Conservation (phyloP, 2,329 filamentous ascomycete species). For the Gremmenia infestans region DNA sequence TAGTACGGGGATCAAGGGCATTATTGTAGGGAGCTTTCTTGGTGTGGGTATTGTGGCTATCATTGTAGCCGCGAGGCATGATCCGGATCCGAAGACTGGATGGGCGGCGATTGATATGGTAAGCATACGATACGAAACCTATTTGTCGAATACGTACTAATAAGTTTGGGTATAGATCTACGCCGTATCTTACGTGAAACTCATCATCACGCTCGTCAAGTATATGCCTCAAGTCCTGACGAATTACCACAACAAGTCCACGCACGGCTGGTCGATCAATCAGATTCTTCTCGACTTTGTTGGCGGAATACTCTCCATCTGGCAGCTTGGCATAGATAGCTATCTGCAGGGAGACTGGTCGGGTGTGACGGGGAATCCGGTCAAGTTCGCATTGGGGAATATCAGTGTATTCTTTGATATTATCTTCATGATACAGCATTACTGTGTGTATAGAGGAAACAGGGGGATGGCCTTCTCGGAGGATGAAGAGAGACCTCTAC, state of each 20-base stretch:
- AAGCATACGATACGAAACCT: too few relatives aligned
- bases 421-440: slow-evolving; percentile 86
- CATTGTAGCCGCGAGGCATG: slow-evolving; percentile 37
- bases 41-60: slow-evolving; percentile 46
- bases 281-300: slow-evolving; percentile 80
- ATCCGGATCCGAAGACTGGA: slow-evolving; percentile 37
- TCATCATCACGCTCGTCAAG: slow-evolving; percentile 84
- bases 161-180: slow-evolving; percentile 37
- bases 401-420: slow-evolving; percentile 81
- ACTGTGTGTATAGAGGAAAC: slow-evolving; percentile 59
- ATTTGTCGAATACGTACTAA: not conserved
- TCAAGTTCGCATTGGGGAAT: slow-evolving; percentile 83
- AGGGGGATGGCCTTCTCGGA: not conserved
- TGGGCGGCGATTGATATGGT: slow-evolving; percentile 60
- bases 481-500: not conserved
- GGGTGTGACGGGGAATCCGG: slow-evolving; percentile 83
- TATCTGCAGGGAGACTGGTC: slow-evolving; percentile 83
- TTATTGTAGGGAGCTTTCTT: slow-evolving; percentile 64
- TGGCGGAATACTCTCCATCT: slow-evolving; percentile 75
- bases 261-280: slow-evolving; percentile 79
- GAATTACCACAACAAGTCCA: slow-evolving; percentile 82
- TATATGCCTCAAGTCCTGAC: slow-evolving; percentile 82
- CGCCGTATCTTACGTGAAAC: slow-evolving; percentile 80
- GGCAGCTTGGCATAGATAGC: slow-evolving; percentile 80
- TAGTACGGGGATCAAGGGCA: slow-evolving; percentile 58